Evolutionary conservation across 75 land plant species (phyloP), one percentile per base, ranked within the genome.

Genomic region (Sequoiadendron giganteum): DNA sequence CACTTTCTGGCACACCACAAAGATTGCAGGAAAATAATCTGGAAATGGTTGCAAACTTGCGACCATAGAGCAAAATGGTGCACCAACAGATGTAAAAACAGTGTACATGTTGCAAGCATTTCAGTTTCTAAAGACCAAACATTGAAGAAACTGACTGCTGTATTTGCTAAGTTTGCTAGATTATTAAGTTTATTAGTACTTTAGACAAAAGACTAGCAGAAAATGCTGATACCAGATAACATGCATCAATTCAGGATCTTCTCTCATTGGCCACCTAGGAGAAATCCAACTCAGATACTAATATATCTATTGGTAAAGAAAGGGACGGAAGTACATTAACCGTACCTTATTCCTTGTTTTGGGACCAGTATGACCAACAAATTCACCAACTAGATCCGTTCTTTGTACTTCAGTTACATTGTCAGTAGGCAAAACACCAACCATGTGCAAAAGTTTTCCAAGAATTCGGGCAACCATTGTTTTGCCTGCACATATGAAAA

Each of bases 301-400:
- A 11, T 32, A 75, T 34, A 75, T 75, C 70, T 75, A 75, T 34
- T 30, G 34, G 28, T 11, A 87, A 34, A 47, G 84, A 40, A 40
- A 79, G 48, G n/a, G 52, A 82, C 47, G 52, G 49, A 8, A 81
- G n/a, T 45, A 81, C 32, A 45, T n/a, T n/a, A 76, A 77, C 42
- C 45, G 36, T 87, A 94, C 99, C 95, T 92, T 96, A 88, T 91
- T 93, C 78, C 96, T 95, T 13, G 99, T 97, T 89, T 94, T 93
- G 52, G 99, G 99, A n/a, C 99, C 99, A 28, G 99, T 97, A 86
- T 97, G 99, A 80, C 99, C 99, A 83, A 97, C 98, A 91, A 97
- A 97, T 91, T 97, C 99, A 1, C 99, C 99, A 89, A 97, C 99
- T 81, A 97, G 91, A 89, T 97, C 99, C 5, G 99, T 96, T 45